These are phyloP conservation scores for Myotisia sp. DNA, from an alignment of 2,329 filamentous ascomycete species.

Conservation along the genomic window DNA sequence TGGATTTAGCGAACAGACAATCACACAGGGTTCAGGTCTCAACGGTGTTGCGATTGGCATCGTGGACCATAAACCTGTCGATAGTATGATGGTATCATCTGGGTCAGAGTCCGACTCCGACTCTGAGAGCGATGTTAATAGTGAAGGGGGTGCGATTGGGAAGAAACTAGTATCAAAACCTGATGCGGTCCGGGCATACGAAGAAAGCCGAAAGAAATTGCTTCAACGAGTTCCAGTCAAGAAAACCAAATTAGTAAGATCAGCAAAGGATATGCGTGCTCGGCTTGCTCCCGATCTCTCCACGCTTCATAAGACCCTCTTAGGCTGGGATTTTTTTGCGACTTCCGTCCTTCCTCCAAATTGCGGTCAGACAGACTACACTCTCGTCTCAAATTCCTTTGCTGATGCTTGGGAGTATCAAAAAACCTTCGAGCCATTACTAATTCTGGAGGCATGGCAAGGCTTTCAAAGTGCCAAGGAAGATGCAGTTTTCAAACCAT, in stretches of 20 bases:
- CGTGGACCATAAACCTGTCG: conserved; percentile 61
- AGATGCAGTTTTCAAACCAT: conserved; percentile 64
- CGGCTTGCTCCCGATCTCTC: conserved; percentile 81
- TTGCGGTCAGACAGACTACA: conserved; percentile 54
- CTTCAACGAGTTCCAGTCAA: conserved; percentile 59
- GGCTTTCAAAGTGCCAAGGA: conserved; percentile 82
- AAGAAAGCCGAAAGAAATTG: conserved; percentile 33
- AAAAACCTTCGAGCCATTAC: conserved; percentile 73
- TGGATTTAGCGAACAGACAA: conserved; percentile 41
- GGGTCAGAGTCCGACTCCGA: conserved; percentile 53
- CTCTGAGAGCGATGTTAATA: conserved; percentile 59
- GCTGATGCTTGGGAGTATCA: conserved; percentile 65
- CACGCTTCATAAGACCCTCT: conserved; percentile 66
- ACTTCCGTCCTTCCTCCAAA: conserved; percentile 70
- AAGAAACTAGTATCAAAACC: conserved; percentile 26
- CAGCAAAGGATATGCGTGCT: conserved; percentile 85
- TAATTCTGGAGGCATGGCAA: conserved; percentile 91
- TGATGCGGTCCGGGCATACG: conserved; percentile 32
- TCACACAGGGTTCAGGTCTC: conserved; percentile 65
- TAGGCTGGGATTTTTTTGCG: conserved; percentile 93
- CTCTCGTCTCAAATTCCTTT: conserved; percentile 64
- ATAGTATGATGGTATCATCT: conserved; percentile 79
- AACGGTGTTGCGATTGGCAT: conserved; percentile 57
- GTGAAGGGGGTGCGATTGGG: conserved; percentile 40
- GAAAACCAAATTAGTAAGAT: conserved; percentile 66